phyloP scores from a whole-genome alignment of 2,329 filamentous ascomycete genomes.

The Aureobasidium sp. region DNA sequence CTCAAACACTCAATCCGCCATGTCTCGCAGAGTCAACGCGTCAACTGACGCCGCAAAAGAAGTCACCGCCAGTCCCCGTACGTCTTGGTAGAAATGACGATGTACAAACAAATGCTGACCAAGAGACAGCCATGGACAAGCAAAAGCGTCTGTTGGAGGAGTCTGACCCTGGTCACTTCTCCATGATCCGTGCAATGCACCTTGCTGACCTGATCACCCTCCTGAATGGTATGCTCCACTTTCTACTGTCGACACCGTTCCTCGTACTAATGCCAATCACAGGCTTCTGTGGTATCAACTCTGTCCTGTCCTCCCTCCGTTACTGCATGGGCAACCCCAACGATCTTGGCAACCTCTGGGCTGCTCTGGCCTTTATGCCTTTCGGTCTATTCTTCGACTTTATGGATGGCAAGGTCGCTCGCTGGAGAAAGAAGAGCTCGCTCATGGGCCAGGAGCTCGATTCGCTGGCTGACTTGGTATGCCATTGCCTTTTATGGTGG shows the following conservation, averaged over 20 bases:
- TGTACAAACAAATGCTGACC: slow-evolving; percentile 14
- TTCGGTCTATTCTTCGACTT: slow-evolving; percentile 96
- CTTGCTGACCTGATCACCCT: slow-evolving; percentile 78
- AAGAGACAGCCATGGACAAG: slow-evolving; percentile 55
- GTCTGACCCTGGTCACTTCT: slow-evolving; percentile 61
- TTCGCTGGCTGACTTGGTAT: slow-evolving; percentile 86
- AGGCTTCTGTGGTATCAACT: slow-evolving; percentile 89
- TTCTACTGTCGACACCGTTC: not conserved
- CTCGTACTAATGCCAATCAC: not conserved
- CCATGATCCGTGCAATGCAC: slow-evolving; percentile 53
- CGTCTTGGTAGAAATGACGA: not conserved
- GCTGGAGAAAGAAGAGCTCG: slow-evolving; percentile 94
- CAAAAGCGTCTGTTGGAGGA: slow-evolving; percentile 64
- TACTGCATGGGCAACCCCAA: slow-evolving; percentile 67
- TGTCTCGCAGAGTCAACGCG: slow-evolving; percentile 56
- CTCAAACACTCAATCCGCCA: slow-evolving; percentile 24
- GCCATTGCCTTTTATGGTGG: slow-evolving; percentile 19
- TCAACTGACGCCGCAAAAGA: slow-evolving; percentile 43
- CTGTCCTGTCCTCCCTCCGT: slow-evolving; percentile 86
- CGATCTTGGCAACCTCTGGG: slow-evolving; percentile 63
- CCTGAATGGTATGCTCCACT: slow-evolving; percentile 52
- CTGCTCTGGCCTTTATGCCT: slow-evolving; percentile 78
- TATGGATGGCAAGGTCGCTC: slow-evolving; percentile 91
- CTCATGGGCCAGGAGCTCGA: slow-evolving; percentile 98
- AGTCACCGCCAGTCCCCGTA: slow-evolving; percentile 17